A percentile compares a stretch with the other conserved stretches of the same genome.
phyloP scores from a whole-genome alignment of 176 grass and related monocot species.

The Musa troglodytarum region DNA sequence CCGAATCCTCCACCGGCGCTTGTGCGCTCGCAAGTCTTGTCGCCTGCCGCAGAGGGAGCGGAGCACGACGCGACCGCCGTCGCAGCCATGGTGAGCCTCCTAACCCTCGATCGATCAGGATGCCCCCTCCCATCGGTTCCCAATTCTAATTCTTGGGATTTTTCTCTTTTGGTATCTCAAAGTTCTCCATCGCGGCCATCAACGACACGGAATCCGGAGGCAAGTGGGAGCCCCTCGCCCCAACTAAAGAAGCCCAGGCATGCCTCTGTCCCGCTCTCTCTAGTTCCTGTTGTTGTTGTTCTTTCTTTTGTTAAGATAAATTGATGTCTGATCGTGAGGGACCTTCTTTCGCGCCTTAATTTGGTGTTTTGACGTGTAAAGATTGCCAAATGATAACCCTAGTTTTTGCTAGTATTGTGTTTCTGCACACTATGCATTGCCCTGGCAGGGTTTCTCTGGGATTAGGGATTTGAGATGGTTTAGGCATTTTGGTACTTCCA shows the following conservation, averaged over 20 bases:
- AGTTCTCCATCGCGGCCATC: constrained; percentile 98
- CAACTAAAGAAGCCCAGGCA: constrained; percentile 93
- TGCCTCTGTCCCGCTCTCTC: background rate
- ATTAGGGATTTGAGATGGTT: background rate
- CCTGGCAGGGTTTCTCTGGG: background rate
- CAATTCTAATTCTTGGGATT: constrained; percentile 6
- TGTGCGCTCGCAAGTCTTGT: background rate
- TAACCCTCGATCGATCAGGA: background rate
- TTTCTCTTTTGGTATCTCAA: background rate
- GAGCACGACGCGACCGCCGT: background rate
- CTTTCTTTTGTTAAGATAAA: background rate
- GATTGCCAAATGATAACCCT: background rate
- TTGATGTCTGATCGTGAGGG: background rate
- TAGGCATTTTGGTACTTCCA: background rate
- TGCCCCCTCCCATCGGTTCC: background rate
- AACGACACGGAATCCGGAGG: constrained; percentile 64
- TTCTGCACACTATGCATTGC: constrained; percentile 10
- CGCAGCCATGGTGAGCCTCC: constrained; percentile 38
- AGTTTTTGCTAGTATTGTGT: background rate
- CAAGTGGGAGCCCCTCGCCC: constrained; percentile 85
- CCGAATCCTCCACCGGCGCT: background rate
- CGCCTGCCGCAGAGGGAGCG: background rate
- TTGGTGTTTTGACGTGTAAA: background rate
- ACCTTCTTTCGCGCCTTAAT: background rate
- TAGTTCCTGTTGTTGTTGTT: background rate